Conservation (phyloP, 148 eudicot species). For the Beta vulgaris region DNA sequence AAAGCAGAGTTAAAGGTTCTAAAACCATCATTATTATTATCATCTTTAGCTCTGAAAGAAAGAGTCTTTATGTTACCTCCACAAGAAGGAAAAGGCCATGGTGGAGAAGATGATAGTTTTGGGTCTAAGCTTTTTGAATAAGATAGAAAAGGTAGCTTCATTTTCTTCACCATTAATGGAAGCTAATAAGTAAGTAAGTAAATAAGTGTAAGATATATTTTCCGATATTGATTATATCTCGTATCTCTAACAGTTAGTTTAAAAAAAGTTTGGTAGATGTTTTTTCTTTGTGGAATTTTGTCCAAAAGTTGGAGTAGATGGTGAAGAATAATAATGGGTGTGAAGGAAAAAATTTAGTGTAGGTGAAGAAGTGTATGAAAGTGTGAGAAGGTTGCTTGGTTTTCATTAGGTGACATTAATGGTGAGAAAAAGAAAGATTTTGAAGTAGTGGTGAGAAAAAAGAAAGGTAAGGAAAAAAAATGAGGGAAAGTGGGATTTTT, state of each 20-base stretch:
- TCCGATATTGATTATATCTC: too few species aligned
- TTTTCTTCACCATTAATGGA: constrained; percentile 30
- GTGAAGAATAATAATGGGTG: not conserved
- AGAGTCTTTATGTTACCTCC: constrained; percentile 57
- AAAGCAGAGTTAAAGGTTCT: constrained; percentile 41
- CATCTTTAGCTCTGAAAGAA: constrained; percentile 50
- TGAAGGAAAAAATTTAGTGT: constrained; percentile 10
- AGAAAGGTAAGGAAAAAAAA: not conserved
- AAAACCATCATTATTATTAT: constrained; percentile 28
- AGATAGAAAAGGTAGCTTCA: constrained; percentile 61
- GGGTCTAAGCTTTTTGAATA: constrained; percentile 39
- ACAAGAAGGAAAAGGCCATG: constrained; percentile 66
- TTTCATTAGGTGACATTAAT: constrained; percentile 32
- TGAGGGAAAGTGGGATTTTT: not conserved
- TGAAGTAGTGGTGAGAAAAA: not conserved
- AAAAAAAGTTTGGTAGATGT: too few species aligned
- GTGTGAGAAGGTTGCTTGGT: constrained; percentile 17
- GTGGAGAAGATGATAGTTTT: constrained; percentile 20
- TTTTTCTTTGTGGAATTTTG: constrained; percentile 16
- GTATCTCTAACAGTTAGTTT: too few species aligned
- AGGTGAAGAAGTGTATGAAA: constrained; percentile 8
- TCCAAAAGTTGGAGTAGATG: constrained; percentile 10
- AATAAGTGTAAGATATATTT: too few species aligned
- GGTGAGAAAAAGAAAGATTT: constrained; percentile 12
- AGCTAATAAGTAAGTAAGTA: too few species aligned